phyloP scores from a whole-genome alignment of 1,139 yeast genomes.

The Petasospora rhodanensis region DNA sequence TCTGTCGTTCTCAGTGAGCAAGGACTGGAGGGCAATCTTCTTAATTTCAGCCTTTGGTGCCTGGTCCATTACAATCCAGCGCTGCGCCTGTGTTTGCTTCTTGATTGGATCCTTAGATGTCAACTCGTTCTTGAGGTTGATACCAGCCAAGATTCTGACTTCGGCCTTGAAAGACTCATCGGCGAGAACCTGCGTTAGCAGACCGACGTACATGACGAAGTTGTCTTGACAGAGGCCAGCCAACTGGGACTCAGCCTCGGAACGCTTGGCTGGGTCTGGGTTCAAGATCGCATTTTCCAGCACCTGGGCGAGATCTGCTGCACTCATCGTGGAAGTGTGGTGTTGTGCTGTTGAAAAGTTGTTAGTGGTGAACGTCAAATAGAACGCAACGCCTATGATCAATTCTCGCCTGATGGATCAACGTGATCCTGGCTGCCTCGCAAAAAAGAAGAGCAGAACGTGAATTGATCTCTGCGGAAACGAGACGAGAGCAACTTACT shows the following conservation, averaged over 20 bases:
- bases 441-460: too few species aligned
- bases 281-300: slow-evolving; percentile 75
- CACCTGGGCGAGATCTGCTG: slow-evolving; percentile 33
- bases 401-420: too few species aligned
- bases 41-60: slow-evolving; percentile 62
- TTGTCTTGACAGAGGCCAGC: slow-evolving; percentile 68
- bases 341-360: not conserved
- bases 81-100: slow-evolving; percentile 47
- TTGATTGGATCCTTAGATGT: slow-evolving; percentile 65
- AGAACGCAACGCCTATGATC: too few species aligned
- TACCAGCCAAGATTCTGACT: slow-evolving; percentile 88
- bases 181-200: slow-evolving; percentile 69
- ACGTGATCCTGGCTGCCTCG: too few species aligned
- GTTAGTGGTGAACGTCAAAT: too few species aligned
- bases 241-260: slow-evolving; percentile 78
- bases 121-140: slow-evolving; percentile 82
- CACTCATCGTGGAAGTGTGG: slow-evolving; percentile 8
- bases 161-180: slow-evolving; percentile 66
- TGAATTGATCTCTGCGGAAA: too few species aligned
- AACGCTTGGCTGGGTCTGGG: slow-evolving; percentile 62
- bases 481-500: too few species aligned
- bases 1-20: slow-evolving; percentile 63
- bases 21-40: slow-evolving; percentile 57
- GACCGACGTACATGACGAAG: slow-evolving; percentile 67
- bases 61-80: slow-evolving; percentile 43